Percentiles rank a stretch among this genome's conserved stretches.
Evolutionary conservation across 495 filamentous ascomycete species (phyloP).

Genomic region (Filosporella fistucella): DNA sequence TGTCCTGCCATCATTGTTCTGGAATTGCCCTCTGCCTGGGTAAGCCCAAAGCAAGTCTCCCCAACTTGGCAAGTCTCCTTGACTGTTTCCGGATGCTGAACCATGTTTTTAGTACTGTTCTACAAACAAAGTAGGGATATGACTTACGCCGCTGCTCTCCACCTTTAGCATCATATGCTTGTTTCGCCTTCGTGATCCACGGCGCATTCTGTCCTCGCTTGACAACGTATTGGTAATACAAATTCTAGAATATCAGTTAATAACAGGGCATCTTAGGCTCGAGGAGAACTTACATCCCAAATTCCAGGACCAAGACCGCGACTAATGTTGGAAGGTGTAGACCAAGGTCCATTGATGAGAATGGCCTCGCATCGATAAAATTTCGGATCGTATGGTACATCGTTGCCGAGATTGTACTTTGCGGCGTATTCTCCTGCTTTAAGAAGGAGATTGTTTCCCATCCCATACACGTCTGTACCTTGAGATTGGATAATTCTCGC

Average conservation of each 20-base stretch:
- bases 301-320: constrained; percentile 16
- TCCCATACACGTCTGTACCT: constrained; percentile 28
- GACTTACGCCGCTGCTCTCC: constrained; percentile 6
- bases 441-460: constrained; percentile 28
- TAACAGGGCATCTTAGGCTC: not conserved
- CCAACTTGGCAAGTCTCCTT: constrained; percentile 19
- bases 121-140: not conserved
- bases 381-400: constrained; percentile 31
- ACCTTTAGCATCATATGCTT: constrained; percentile 11
- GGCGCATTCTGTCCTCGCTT: constrained; percentile 20
- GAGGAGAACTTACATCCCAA: not conserved
- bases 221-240: constrained; percentile 24
- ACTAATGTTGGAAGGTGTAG: constrained; percentile 23
- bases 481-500: constrained; percentile 28
- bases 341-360: constrained; percentile 33
- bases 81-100: not conserved
- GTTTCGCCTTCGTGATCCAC: constrained; percentile 17
- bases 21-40: constrained; percentile 5
- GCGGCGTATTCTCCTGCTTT: constrained; percentile 31
- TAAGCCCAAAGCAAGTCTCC: constrained; percentile 25
- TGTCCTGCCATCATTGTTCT: constrained; percentile 14
- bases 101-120: not conserved
- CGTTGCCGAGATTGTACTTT: constrained; percentile 30
- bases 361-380: constrained; percentile 33
- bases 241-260: constrained; percentile 14